Evolutionary conservation across 2,329 filamentous ascomycete species (phyloP).

Genomic region (Cercospora berteroae): DNA sequence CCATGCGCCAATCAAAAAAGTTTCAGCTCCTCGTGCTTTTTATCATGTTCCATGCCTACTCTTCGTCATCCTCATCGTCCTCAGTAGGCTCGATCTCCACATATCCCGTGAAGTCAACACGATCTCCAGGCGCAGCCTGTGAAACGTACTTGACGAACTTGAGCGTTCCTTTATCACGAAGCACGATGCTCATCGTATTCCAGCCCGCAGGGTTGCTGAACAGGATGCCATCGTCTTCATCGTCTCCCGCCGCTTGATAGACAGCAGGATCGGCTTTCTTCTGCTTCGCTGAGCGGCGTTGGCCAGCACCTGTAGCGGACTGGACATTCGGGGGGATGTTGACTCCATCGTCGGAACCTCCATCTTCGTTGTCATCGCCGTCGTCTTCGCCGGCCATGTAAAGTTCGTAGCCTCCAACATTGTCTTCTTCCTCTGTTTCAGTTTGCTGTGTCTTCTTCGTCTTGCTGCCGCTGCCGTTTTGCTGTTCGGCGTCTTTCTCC

Average conservation of each 20-base stretch:
- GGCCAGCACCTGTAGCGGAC: constrained; percentile 48
- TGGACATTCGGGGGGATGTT: constrained; percentile 37
- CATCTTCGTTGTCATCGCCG: constrained; percentile 60
- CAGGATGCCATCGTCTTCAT: constrained; percentile 73
- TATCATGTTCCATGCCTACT: background rate
- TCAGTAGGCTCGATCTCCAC: constrained; percentile 61
- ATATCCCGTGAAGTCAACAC: constrained; percentile 84
- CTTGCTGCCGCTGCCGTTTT: constrained; percentile 38
- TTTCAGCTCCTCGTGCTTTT: too few relatives aligned
- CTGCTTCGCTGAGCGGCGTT: constrained; percentile 41
- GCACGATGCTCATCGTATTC: constrained; percentile 89
- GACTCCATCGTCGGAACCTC: constrained; percentile 40
- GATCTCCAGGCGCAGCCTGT: constrained; percentile 74
- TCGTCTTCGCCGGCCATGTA: constrained; percentile 82
- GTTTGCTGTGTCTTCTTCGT: constrained; percentile 29
- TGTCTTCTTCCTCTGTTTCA: constrained; percentile 55
- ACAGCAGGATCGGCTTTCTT: constrained; percentile 70
- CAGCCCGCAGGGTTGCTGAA: constrained; percentile 70
- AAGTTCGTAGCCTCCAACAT: constrained; percentile 75
- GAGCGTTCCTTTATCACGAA: constrained; percentile 80
- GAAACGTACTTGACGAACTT: constrained; percentile 97
- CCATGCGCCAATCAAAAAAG: background rate
- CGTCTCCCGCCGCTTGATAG: constrained; percentile 66
- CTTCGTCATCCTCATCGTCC: constrained; percentile 48
- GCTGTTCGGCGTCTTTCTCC: constrained; percentile 51